phyloP scores from a whole-genome alignment of 805 yeast genomes.

The Sungouiella blattae region DNA sequence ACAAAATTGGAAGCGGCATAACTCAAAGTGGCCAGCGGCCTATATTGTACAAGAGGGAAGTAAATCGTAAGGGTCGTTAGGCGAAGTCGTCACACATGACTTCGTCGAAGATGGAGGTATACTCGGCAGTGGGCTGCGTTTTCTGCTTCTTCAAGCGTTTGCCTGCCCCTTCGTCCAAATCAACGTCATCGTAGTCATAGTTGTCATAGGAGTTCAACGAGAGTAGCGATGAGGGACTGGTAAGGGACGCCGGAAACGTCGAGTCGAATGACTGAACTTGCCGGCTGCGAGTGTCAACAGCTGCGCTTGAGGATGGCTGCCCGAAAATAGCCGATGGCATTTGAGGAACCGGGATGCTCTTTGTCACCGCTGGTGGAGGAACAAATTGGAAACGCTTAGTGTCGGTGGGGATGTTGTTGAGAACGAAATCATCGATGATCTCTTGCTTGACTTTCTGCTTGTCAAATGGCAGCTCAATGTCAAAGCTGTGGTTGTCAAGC shows the following conservation, averaged over 20 bases:
- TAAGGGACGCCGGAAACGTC: conserved; percentile 19
- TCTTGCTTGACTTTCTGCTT: conserved; percentile 33
- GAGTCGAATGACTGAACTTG: conserved; percentile 4
- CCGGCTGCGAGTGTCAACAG: neutral
- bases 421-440: conserved; percentile 35
- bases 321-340: conserved; percentile 2
- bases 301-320: neutral
- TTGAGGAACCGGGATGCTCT: conserved; percentile 3
- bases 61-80: conserved; percentile 6
- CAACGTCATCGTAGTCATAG: conserved; percentile 17
- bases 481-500: conserved; percentile 6
- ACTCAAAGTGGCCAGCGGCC: too few relatives aligned
- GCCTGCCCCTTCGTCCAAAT: conserved; percentile 9
- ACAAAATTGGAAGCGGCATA: too few relatives aligned
- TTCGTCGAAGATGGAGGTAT: conserved; percentile 17
- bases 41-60: too few relatives aligned
- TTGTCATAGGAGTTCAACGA: conserved; percentile 28
- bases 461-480: conserved; percentile 11
- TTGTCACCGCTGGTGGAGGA: conserved; percentile 13
- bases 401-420: conserved; percentile 34
- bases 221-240: conserved; percentile 35
- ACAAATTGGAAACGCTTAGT: conserved; percentile 13
- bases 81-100: conserved; percentile 17
- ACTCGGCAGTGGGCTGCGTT: conserved; percentile 11
- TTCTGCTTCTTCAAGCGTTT: conserved; percentile 15